Conservation (phyloP, 495 filamentous ascomycete genomes). For the Aspergillus panamensis region DNA sequence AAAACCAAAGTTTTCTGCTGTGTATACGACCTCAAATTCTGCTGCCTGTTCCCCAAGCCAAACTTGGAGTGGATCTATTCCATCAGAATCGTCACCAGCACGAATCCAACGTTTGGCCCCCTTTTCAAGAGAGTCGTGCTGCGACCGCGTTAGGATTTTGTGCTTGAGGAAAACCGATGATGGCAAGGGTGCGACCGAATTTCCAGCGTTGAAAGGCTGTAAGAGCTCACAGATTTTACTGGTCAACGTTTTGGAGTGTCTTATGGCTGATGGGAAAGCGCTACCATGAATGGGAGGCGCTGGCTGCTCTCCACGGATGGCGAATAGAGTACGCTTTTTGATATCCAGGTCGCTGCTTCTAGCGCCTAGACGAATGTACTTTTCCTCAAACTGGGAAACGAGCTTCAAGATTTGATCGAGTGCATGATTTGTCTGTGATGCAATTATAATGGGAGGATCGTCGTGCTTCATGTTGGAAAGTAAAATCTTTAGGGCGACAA, state of each 20-base stretch:
- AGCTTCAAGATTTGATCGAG: slow-evolving; percentile 78
- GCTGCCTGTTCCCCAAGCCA: slow-evolving; percentile 59
- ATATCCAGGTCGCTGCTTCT: slow-evolving; percentile 62
- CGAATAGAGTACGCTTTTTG: slow-evolving; percentile 65
- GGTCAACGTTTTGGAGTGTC: slow-evolving; percentile 42
- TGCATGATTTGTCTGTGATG: slow-evolving; percentile 92
- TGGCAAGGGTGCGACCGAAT: slow-evolving; percentile 19
- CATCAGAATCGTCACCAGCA: slow-evolving; percentile 26
- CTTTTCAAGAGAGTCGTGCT: slow-evolving; percentile 58
- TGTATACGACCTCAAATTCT: slow-evolving; percentile 36
- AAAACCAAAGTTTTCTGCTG: slow-evolving; percentile 44
- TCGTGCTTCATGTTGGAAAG: slow-evolving; percentile 55
- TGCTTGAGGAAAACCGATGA: slow-evolving; percentile 41
- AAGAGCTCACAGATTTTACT: slow-evolving; percentile 48
- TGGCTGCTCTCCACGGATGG: slow-evolving; percentile 44
- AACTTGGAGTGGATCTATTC: slow-evolving; percentile 47
- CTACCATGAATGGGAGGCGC: slow-evolving; percentile 31
- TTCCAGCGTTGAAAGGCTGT: slow-evolving; percentile 38
- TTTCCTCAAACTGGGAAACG: slow-evolving; percentile 58
- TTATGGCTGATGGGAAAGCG: slow-evolving; percentile 28
- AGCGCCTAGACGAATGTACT: slow-evolving; percentile 76
- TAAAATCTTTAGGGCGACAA: slow-evolving; percentile 65
- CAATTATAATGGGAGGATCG: slow-evolving; percentile 71
- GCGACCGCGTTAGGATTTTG: slow-evolving; percentile 56
- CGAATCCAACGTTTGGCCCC: slow-evolving; percentile 51